Evolutionary conservation across 805 yeast genomes (phyloP).

Genomic region (Saturnispora galanensis): DNA sequence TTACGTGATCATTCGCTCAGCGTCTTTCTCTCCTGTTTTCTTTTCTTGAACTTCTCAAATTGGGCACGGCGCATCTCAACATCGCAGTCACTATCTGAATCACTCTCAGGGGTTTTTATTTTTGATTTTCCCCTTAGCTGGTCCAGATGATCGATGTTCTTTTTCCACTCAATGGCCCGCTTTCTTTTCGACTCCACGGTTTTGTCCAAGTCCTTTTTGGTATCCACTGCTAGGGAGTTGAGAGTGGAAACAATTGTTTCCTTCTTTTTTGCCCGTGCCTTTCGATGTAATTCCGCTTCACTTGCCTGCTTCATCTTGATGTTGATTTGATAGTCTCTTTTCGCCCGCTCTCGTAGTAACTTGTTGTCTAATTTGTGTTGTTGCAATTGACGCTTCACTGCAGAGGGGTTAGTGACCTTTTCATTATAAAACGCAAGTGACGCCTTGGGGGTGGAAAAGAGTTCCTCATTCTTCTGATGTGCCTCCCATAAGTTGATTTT

Average conservation of each 20-base stretch:
- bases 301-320: conserved; percentile 1
- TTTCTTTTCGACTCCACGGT: background rate
- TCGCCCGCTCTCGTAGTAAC: conserved; percentile 26
- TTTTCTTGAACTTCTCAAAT: conserved; percentile 1
- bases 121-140: background rate
- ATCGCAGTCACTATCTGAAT: conserved; percentile 4
- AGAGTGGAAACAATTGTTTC: background rate
- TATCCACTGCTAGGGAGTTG: background rate
- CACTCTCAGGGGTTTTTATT: background rate
- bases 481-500: conserved; percentile 7
- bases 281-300: conserved; percentile 2
- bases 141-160: conserved; percentile 2
- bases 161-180: background rate
- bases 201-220: background rate
- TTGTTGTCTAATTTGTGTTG: conserved; percentile 30
- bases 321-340: conserved; percentile 5
- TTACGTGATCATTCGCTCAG: too few relatives aligned
- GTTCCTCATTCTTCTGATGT: conserved; percentile 10
- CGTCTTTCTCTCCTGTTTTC: too few relatives aligned
- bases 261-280: background rate
- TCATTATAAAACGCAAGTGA: conserved; percentile 44
- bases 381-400: conserved; percentile 31
- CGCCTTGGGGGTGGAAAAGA: conserved; percentile 33
- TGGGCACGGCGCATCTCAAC: background rate
- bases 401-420: conserved; percentile 38